phyloP scores from a whole-genome alignment of 192 early-diverging fungal species.

The Diversispora eburnea region DNA sequence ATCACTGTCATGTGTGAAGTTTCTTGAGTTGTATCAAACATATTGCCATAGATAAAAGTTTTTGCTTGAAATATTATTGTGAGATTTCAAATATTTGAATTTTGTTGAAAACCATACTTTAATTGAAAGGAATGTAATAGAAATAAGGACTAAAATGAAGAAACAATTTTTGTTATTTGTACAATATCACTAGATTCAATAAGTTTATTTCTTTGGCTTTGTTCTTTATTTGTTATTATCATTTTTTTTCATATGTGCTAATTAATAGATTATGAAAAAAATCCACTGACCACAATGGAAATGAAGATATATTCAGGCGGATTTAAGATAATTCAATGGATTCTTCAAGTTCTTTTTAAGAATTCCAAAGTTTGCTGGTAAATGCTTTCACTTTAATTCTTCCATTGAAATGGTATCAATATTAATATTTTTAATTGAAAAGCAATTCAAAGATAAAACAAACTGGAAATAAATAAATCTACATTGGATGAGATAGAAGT shows the following conservation, averaged over 20 bases:
- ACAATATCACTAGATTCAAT: not conserved
- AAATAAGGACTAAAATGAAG: not conserved
- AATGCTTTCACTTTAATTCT: not conserved
- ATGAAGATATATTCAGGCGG: not conserved
- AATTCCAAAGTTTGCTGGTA: not conserved
- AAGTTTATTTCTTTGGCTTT: not conserved
- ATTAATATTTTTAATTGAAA: conserved; percentile 1
- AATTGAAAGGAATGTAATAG: not conserved
- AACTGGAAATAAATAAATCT: not conserved
- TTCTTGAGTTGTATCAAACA: conserved; percentile 5
- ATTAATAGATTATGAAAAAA: not conserved
- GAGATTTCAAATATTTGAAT: not conserved
- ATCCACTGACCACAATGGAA: not conserved
- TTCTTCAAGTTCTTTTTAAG: not conserved
- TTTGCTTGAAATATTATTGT: conserved; percentile 6
- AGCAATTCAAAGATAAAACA: not conserved
- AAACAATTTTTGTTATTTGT: not conserved
- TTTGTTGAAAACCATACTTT: not conserved
- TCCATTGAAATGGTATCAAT: not conserved
- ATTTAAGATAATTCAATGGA: not conserved
- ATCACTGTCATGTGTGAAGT: conserved; percentile 4
- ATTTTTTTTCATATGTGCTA: not conserved
- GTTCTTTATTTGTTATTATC: not conserved
- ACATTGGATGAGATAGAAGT: not conserved
- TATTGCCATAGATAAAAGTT: conserved; percentile 8